A percentile compares a stretch with the other conserved stretches of the same genome.
Conservation (phyloP, 306 rosid genomes). For the Amphicarpaea edgeworthii region DNA sequence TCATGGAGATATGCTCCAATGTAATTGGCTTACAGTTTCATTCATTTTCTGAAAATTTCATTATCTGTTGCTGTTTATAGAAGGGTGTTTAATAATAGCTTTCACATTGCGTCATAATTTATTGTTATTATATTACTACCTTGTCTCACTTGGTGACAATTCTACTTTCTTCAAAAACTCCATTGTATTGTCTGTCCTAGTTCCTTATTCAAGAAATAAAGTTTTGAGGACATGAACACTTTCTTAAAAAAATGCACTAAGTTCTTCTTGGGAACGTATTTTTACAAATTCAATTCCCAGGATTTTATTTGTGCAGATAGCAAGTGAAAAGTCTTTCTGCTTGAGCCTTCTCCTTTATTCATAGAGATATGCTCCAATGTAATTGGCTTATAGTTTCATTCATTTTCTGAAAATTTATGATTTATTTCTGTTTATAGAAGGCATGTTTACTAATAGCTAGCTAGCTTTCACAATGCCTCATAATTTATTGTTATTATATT, state of each 20-base stretch:
- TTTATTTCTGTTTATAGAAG: neutral
- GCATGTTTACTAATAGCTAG: neutral
- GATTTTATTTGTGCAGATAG: slow-evolving; percentile 86
- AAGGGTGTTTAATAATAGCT: neutral
- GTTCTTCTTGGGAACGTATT: slow-evolving; percentile 71
- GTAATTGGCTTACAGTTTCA: slow-evolving; percentile 69
- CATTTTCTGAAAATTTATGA: neutral
- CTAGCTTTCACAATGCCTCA: neutral
- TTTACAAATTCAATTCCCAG: slow-evolving; percentile 46
- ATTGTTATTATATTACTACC: neutral
- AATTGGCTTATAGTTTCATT: slow-evolving; percentile 63
- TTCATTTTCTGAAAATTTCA: neutral
- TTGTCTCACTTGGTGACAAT: neutral
- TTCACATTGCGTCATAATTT: neutral
- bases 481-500: neutral
- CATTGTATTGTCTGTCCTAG: neutral
- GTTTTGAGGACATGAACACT: neutral
- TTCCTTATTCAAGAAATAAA: neutral
- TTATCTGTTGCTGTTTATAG: neutral
- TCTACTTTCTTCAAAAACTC: neutral
- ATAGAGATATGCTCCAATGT: slow-evolving; percentile 88
- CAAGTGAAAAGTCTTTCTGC: slow-evolving; percentile 71
- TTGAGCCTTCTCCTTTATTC: slow-evolving; percentile 71
- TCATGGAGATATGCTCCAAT: slow-evolving; percentile 82
- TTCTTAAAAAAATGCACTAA: slow-evolving; percentile 42